Evolutionary conservation across 176 grass and related monocot species (phyloP).

Genomic region (Eleusine indica): DNA sequence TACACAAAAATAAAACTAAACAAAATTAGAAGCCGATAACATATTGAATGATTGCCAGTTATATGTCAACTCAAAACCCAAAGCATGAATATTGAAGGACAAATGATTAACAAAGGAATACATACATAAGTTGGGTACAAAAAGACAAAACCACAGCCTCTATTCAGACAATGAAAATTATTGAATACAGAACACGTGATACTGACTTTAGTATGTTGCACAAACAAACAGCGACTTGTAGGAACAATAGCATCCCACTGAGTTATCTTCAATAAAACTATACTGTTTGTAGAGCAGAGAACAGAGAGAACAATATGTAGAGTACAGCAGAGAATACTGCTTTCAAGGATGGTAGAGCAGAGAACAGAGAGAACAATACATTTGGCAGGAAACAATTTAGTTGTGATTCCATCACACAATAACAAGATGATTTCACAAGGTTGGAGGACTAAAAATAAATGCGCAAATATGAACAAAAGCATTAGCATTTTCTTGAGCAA

Average conservation of each 20-base stretch:
- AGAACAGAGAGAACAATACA: neutral
- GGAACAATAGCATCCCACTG: neutral
- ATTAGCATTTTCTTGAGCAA: slow-evolving; percentile 4
- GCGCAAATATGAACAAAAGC: neutral
- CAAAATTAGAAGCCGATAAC: neutral
- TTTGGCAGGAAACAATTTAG: neutral
- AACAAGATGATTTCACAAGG: slow-evolving; percentile 19
- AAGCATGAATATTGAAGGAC: neutral
- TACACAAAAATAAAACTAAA: neutral
- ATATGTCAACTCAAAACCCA: slow-evolving; percentile 3
- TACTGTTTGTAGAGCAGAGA: neutral
- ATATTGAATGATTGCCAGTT: neutral
- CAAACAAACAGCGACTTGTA: neutral
- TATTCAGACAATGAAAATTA: neutral
- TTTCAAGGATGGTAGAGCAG: neutral
- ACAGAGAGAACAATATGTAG: neutral
- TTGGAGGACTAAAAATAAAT: slow-evolving; percentile 5
- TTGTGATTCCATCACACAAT: neutral
- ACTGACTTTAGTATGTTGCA: slow-evolving; percentile 13
- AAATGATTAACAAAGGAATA: neutral
- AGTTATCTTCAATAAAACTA: neutral
- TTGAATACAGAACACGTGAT: neutral
- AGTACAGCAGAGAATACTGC: neutral
- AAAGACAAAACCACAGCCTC: neutral
- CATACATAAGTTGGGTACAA: slow-evolving; percentile 1